Percentiles rank a stretch among this genome's conserved stretches.
phyloP scores from a whole-genome alignment of 805 yeast species.

The Cephaloascus albidus region DNA sequence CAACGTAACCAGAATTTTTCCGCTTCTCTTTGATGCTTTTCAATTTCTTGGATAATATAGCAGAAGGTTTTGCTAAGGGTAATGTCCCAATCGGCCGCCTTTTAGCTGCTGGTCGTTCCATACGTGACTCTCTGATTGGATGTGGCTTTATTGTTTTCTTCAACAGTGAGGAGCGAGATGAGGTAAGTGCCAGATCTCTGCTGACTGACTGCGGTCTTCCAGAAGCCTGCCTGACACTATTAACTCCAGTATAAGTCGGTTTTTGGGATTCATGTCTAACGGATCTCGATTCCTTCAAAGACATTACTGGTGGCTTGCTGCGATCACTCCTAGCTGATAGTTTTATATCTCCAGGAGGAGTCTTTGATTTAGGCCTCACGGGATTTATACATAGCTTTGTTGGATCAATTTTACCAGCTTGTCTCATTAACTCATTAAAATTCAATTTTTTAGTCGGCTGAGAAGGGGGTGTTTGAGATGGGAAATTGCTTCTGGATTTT shows the following conservation, averaged over 20 bases:
- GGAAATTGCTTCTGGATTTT: conserved; percentile 3
- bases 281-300: conserved; percentile 7
- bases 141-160: background rate
- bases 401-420: conserved; percentile 52
- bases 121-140: conserved; percentile 1
- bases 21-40: conserved; percentile 6
- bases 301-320: too few species aligned
- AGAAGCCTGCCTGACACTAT: background rate
- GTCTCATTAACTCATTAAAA: conserved; percentile 60
- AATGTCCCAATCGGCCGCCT: conserved; percentile 18
- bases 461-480: background rate
- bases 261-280: background rate
- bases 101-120: too few species aligned
- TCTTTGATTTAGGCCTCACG: conserved; percentile 11
- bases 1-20: conserved; percentile 15
- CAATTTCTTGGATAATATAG: conserved; percentile 35
- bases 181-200: background rate
- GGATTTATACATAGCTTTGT: conserved; percentile 30
- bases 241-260: background rate
- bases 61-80: conserved; percentile 50
- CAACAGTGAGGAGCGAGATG: background rate
- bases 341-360: background rate
- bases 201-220: background rate
- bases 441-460: conserved; percentile 35
- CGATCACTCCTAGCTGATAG: background rate